These are phyloP conservation scores for Emergomyces orientalis DNA, from an alignment of 2,329 filamentous ascomycete species.

Conservation along the genomic window DNA sequence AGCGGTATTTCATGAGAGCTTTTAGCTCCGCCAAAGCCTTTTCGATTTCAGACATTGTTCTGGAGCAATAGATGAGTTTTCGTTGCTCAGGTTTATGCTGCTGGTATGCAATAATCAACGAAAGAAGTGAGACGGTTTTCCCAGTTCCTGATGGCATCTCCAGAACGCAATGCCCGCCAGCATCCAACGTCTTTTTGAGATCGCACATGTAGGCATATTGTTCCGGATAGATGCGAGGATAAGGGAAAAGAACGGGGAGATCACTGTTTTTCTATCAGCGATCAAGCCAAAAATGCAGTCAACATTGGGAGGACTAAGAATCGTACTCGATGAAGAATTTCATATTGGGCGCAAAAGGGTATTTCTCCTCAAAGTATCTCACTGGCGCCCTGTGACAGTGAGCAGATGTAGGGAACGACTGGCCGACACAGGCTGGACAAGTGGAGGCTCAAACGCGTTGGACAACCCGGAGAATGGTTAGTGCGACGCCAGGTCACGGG, in stretches of 20 bases:
- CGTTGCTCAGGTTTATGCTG: conserved; percentile 85
- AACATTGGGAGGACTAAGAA: background rate
- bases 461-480: background rate
- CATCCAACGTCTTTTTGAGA: conserved; percentile 82
- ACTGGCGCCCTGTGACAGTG: background rate
- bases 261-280: conserved; percentile 40
- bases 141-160: conserved; percentile 99
- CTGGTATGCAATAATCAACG: conserved; percentile 93
- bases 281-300: background rate
- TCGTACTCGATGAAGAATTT: conserved; percentile 67
- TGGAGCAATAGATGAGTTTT: conserved; percentile 97
- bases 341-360: conserved; percentile 43
- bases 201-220: conserved; percentile 77
- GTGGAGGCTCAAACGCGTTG: background rate
- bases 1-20: conserved; percentile 86
- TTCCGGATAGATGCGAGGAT: conserved; percentile 64
- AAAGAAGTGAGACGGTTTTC: conserved; percentile 91
- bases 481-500: conserved; percentile 5
- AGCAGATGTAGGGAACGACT: background rate
- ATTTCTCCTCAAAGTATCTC: background rate
- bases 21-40: conserved; percentile 90
- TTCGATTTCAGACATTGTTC: conserved; percentile 99
- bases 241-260: conserved; percentile 63
- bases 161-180: conserved; percentile 86
- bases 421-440: background rate